Conservation (phyloP, 805 yeast genomes). For the Wickerhamiella vanderwaltii region DNA sequence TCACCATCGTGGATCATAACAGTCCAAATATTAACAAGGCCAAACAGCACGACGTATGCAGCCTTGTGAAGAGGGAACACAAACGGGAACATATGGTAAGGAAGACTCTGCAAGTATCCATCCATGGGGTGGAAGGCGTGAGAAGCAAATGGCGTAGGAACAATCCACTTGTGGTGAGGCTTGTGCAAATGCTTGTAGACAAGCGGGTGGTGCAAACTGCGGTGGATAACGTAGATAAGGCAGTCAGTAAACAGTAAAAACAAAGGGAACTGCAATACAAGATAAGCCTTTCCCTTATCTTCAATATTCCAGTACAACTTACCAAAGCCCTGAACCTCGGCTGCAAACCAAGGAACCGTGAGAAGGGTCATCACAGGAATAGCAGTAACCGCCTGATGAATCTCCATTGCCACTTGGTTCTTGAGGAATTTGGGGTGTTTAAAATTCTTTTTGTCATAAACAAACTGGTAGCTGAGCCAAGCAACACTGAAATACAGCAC, state of each 20-base stretch:
- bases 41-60: conserved; percentile 67
- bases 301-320: conserved; percentile 55
- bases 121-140: conserved; percentile 98
- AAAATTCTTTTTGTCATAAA: conserved; percentile 80
- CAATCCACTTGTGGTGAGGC: conserved; percentile 99
- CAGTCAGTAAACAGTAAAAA: conserved; percentile 91
- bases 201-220: conserved; percentile 85
- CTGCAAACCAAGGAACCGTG: conserved; percentile 81
- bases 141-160: conserved; percentile 95
- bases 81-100: conserved; percentile 87
- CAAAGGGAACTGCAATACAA: conserved; percentile 54
- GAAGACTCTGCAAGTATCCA: conserved; percentile 84
- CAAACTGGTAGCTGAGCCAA: conserved; percentile 56
- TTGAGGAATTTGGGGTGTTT: conserved; percentile 93
- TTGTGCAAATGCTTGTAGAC: conserved; percentile 82
- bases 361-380: conserved; percentile 81
- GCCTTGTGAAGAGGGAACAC: conserved; percentile 85
- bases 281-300: conserved; percentile 50
- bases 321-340: conserved; percentile 77
- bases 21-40: conserved; percentile 94
- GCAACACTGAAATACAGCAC: conserved; percentile 67
- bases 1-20: conserved; percentile 98
- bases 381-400: conserved; percentile 61
- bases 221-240: conserved; percentile 81
- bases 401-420: conserved; percentile 81